These are phyloP conservation scores for Heterobasidion parviporum DNA, from an alignment of 1,284 basidiomycete genomes.

Conservation along the genomic window DNA sequence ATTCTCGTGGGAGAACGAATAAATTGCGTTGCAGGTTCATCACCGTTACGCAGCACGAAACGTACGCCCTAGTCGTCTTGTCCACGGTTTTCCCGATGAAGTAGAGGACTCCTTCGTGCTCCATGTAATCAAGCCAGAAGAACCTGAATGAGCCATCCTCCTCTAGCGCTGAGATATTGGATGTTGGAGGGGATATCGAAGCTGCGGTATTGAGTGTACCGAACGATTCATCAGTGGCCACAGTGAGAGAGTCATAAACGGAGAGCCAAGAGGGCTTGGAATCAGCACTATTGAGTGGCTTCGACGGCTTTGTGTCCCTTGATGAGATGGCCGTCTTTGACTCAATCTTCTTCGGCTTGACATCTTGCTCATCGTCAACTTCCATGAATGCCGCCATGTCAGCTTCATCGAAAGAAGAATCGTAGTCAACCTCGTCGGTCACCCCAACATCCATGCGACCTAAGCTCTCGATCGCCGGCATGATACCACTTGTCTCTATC, in stretches of 20 bases:
- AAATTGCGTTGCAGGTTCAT: conserved; percentile 86
- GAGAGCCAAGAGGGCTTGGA: conserved; percentile 66
- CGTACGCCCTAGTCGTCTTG: conserved; percentile 56
- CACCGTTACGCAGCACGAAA: conserved; percentile 87
- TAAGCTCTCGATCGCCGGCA: conserved; percentile 47
- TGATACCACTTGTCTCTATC: conserved; percentile 33
- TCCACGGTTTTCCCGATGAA: conserved; percentile 88
- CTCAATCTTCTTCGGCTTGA: conserved; percentile 18
- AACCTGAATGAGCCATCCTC: conserved; percentile 80
- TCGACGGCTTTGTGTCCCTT: conserved; percentile 18
- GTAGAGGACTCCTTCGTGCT: conserved; percentile 71
- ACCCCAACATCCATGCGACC: conserved; percentile 46
- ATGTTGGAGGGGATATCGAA: conserved; percentile 29
- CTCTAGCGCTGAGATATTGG: conserved; percentile 55
- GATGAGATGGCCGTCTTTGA: conserved; percentile 14
- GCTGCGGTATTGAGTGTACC: conserved; percentile 34
- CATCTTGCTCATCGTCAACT: conserved; percentile 20
- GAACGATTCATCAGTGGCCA: conserved; percentile 46
- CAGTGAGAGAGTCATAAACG: conserved; percentile 63
- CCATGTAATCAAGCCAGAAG: conserved; percentile 92
- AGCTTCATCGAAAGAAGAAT: conserved; percentile 40
- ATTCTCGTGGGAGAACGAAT: conserved; percentile 82
- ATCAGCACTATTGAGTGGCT: conserved; percentile 11
- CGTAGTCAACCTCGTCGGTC: conserved; percentile 34
- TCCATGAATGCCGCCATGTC: conserved; percentile 53